phyloP scores from a whole-genome alignment of 257 asterid species.

The Craterostigma plantagineum region DNA sequence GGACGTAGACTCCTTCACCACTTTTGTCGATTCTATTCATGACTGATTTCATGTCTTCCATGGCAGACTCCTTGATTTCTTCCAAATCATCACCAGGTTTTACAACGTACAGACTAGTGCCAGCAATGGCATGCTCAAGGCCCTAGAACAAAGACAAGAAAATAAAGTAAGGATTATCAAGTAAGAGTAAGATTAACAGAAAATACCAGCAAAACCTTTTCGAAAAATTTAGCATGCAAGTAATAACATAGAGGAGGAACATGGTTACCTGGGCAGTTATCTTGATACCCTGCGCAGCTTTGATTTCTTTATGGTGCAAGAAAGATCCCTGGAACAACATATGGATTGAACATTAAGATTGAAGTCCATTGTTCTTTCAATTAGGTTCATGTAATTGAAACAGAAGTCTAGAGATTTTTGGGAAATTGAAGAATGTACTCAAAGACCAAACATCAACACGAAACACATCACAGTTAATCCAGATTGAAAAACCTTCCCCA shows the following conservation, averaged over 20 bases:
- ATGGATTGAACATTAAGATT: slow-evolving; percentile 2
- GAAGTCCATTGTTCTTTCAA: neutral
- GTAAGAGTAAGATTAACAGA: neutral
- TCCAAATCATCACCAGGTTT: slow-evolving; percentile 78
- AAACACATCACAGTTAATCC: no score
- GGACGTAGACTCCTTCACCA: slow-evolving; percentile 93
- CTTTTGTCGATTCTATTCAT: slow-evolving; percentile 87
- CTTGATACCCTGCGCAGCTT: slow-evolving; percentile 97
- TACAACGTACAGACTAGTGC: slow-evolving; percentile 79
- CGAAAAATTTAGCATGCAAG: neutral
- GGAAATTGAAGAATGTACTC: no score
- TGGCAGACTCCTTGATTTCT: slow-evolving; percentile 58
- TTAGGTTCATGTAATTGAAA: neutral
- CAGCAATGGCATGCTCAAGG: slow-evolving; percentile 97
- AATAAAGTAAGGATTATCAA: slow-evolving; percentile 8
- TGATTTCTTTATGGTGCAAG: slow-evolving; percentile 82
- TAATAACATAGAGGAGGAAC: neutral
- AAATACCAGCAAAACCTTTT: neutral
- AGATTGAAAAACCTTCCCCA: no score
- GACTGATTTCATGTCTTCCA: slow-evolving; percentile 91
- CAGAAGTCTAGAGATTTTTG: neutral
- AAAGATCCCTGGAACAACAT: slow-evolving; percentile 58
- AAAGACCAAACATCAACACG: no score
- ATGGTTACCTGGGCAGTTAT: slow-evolving; percentile 73
- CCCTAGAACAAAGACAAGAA: slow-evolving; percentile 28